Conservation (phyloP, 768 basidiomycete genomes). For the Lactarius tabidus region DNA sequence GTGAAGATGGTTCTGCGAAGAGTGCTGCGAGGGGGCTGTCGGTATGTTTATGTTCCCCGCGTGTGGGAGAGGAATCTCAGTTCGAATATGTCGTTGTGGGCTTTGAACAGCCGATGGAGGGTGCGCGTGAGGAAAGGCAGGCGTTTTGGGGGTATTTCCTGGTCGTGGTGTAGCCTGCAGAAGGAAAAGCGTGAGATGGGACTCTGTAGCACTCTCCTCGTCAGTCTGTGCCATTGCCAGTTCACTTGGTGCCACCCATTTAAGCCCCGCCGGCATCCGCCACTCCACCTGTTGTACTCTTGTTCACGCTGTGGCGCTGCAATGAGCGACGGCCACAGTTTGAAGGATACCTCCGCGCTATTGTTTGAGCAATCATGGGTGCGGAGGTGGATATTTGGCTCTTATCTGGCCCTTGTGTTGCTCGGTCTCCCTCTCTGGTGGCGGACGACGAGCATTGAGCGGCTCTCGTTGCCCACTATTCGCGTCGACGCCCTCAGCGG, state of each 20-base stretch:
- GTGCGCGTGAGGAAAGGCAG: not conserved
- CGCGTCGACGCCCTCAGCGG: conserved; percentile 13
- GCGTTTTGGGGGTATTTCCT: conserved; percentile 8
- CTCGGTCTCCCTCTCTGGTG: conserved; percentile 90
- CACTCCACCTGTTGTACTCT: not conserved
- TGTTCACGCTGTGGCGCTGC: not conserved
- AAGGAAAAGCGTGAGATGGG: conserved; percentile 3
- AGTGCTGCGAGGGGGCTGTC: not conserved
- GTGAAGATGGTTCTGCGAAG: not conserved
- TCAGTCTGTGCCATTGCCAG: not conserved
- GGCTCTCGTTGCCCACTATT: conserved; percentile 58
- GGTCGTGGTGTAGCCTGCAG: conserved; percentile 8
- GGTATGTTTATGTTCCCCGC: conserved; percentile 2
- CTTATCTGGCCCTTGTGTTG: conserved; percentile 77
- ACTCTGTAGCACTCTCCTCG: not conserved
- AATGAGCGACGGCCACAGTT: conserved; percentile 10
- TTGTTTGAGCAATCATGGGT: conserved; percentile 12
- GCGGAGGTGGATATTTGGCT: conserved; percentile 58
- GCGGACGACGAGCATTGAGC: conserved; percentile 85
- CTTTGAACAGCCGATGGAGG: too few species aligned
- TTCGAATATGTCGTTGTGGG: not conserved
- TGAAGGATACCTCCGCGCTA: conserved; percentile 19
- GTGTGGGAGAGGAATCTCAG: not conserved
- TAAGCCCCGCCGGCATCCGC: conserved; percentile 3
- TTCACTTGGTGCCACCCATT: conserved; percentile 19